Conservation (phyloP, 2,329 filamentous ascomycete species). For the Biscogniauxia marginata region DNA sequence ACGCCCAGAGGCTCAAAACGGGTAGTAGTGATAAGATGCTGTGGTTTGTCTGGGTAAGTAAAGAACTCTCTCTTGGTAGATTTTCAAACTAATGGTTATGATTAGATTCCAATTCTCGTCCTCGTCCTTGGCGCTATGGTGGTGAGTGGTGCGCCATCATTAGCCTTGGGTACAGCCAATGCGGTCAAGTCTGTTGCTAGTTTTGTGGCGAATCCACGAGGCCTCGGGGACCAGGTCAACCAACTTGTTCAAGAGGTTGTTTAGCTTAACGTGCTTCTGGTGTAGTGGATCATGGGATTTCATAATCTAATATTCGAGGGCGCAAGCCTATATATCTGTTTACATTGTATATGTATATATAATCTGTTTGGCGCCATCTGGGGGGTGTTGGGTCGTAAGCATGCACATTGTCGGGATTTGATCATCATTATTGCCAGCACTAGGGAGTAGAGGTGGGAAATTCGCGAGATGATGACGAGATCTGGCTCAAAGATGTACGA, state of each 20-base stretch:
- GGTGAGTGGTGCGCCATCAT: constrained; percentile 32
- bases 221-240: constrained; percentile 13
- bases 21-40: constrained; percentile 63
- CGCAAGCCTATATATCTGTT: background rate
- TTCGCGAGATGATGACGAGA: too few relatives aligned
- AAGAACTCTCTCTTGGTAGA: background rate
- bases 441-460: too few relatives aligned
- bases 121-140: constrained; percentile 37
- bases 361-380: too few relatives aligned
- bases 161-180: constrained; percentile 18
- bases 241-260: constrained; percentile 15
- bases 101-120: constrained; percentile 37
- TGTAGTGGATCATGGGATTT: background rate
- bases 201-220: constrained; percentile 20
- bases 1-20: constrained; percentile 62
- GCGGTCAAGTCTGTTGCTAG: constrained; percentile 13
- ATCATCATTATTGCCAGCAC: too few relatives aligned
- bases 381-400: too few relatives aligned
- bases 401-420: too few relatives aligned
- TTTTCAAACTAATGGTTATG: constrained; percentile 14
- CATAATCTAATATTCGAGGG: background rate
- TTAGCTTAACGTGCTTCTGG: background rate
- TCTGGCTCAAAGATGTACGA: too few relatives aligned
- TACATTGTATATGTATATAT: background rate
- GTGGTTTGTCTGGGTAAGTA: constrained; percentile 65